phyloP scores from a whole-genome alignment of 2,329 filamentous ascomycete genomes.

The Arthrobotrys entomopaga region DNA sequence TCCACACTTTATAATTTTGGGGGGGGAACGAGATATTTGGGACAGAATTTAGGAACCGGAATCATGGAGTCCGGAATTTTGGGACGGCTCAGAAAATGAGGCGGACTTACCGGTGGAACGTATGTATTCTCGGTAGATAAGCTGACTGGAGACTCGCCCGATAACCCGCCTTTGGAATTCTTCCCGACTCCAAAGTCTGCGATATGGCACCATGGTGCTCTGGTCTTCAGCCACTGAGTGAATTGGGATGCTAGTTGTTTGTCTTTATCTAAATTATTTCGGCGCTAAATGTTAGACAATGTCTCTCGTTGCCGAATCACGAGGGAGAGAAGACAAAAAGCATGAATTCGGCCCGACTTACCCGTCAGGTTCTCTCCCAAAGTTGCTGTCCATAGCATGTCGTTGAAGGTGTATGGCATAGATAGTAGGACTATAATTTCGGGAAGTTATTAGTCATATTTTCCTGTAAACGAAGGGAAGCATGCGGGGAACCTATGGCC shows the following conservation, averaged over 20 bases:
- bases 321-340: conserved; percentile 1
- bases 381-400: conserved; percentile 53
- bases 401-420: conserved; percentile 53
- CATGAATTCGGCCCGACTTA: conserved; percentile 24
- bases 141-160: conserved; percentile 42
- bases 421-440: conserved; percentile 37
- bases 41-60: background rate
- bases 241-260: conserved; percentile 50
- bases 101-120: conserved; percentile 43
- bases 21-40: background rate
- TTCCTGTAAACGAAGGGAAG: conserved; percentile 4
- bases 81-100: background rate
- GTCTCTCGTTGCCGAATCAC: conserved; percentile 20
- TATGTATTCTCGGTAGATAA: conserved; percentile 50
- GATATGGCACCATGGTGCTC: conserved; percentile 53
- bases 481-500: background rate
- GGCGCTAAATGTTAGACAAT: conserved; percentile 33
- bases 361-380: conserved; percentile 49
- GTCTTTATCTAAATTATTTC: conserved; percentile 42
- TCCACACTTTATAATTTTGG: conserved; percentile 15
- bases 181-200: conserved; percentile 53
- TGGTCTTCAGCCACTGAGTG: conserved; percentile 52
- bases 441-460: conserved; percentile 10
- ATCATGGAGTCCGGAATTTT: no score
- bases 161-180: conserved; percentile 48